Percentiles rank a stretch among this genome's conserved stretches.
These are phyloP conservation scores for Magnusiomyces sp. DNA, from an alignment of 1,139 yeast species.

Conservation along the genomic window DNA sequence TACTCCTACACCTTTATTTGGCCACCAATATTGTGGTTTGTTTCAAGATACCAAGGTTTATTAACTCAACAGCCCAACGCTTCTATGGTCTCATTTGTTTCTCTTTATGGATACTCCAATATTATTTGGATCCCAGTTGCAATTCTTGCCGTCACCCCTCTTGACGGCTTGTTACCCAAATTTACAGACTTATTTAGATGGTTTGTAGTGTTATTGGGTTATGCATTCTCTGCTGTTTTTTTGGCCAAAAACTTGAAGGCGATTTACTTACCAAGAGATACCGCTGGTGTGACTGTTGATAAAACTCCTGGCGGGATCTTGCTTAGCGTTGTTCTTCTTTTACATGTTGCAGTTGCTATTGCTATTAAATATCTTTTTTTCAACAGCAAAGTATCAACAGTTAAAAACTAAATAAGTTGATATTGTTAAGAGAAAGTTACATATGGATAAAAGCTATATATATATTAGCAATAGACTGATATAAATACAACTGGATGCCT, in stretches of 20 bases:
- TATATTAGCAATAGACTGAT: background rate
- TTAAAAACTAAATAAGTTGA: background rate
- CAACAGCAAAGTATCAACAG: constrained; percentile 12
- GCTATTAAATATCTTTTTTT: constrained; percentile 34
- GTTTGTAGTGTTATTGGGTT: constrained; percentile 33
- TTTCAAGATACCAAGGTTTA: constrained; percentile 36
- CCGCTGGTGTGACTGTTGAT: constrained; percentile 22
- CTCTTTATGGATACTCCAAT: constrained; percentile 74
- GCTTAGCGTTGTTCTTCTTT: constrained; percentile 27
- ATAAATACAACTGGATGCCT: no score
- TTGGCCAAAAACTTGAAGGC: constrained; percentile 32
- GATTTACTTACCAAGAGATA: constrained; percentile 26
- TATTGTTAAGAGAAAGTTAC: background rate
- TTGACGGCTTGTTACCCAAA: constrained; percentile 28
- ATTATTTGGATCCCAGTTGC: constrained; percentile 76
- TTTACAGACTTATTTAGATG: constrained; percentile 33
- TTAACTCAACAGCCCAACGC: constrained; percentile 27
- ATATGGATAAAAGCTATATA: background rate
- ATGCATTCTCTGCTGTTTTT: constrained; percentile 31
- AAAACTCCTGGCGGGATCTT: constrained; percentile 28
- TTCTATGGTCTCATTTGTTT: constrained; percentile 38
- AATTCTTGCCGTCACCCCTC: constrained; percentile 40
- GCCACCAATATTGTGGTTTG: constrained; percentile 47
- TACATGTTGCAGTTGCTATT: constrained; percentile 33
- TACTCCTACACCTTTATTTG: constrained; percentile 64